Evolutionary conservation across 2,329 filamentous ascomycete species (phyloP).

Genomic region (Magnaporthiopsis rhizophila): DNA sequence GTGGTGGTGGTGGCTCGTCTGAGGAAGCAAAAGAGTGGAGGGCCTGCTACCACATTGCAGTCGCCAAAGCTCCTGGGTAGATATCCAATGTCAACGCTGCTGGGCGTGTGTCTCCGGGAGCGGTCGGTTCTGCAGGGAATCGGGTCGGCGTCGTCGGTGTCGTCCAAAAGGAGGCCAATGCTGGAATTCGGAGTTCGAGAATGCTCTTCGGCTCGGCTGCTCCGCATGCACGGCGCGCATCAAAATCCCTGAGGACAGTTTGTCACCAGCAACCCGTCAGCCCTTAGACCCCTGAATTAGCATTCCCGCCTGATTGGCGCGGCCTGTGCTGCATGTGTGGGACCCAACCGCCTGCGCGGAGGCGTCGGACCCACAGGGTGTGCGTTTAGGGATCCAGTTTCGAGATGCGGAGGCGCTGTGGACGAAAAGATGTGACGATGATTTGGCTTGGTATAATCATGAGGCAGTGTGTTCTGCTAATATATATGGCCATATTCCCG

Average conservation of each 20-base stretch:
- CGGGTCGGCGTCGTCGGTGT: not conserved
- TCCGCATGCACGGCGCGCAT: not conserved
- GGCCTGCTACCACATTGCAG: not conserved
- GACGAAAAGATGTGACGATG: not conserved
- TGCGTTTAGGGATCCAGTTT: not conserved
- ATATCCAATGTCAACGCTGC: not conserved
- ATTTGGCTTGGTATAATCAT: not conserved
- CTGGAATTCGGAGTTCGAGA: not conserved
- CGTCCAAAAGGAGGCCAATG: not conserved
- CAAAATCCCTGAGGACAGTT: conserved; percentile 1
- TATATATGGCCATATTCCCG: no score
- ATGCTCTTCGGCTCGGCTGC: no score
- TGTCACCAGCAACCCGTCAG: conserved; percentile 6
- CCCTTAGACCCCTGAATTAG: not conserved
- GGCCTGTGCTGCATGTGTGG: not conserved
- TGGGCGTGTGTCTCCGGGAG: no score
- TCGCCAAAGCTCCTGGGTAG: not conserved
- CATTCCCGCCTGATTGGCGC: conserved; percentile 1
- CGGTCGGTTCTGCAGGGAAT: no score
- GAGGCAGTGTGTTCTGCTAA: no score
- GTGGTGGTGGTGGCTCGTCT: not conserved
- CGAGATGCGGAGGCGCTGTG: no score
- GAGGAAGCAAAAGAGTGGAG: not conserved
- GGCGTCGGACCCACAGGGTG: not conserved
- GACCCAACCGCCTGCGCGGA: not conserved